Evolutionary conservation across 2,329 filamentous ascomycete genomes (phyloP).

Genomic region (Beauveria brongniartii): DNA sequence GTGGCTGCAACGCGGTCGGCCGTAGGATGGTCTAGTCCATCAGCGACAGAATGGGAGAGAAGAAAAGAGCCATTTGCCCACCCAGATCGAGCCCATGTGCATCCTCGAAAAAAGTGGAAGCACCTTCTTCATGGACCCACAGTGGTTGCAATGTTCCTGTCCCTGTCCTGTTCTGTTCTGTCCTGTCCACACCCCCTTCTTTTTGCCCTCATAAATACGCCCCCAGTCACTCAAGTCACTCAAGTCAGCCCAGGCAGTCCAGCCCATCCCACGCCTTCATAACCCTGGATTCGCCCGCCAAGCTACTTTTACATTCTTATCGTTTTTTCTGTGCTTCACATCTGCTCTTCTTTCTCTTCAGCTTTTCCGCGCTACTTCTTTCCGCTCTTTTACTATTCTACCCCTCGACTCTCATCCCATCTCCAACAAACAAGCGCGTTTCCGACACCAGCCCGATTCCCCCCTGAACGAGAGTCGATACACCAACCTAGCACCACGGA

Average conservation of each 20-base stretch:
- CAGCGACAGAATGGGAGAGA: background rate
- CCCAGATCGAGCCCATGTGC: background rate
- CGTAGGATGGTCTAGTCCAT: too few species aligned
- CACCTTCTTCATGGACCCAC: background rate
- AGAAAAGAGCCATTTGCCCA: background rate
- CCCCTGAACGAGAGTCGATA: too few species aligned
- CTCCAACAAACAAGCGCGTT: background rate
- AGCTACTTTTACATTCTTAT: background rate
- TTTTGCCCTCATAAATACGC: background rate
- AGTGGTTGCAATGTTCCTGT: too few species aligned
- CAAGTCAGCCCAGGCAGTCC: background rate
- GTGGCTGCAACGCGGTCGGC: too few species aligned
- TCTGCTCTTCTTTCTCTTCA: background rate
- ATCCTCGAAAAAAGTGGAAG: background rate
- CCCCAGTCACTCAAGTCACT: background rate
- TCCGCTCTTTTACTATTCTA: background rate
- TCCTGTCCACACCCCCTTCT: background rate
- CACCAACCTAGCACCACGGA: too few species aligned
- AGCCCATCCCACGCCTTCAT: conserved; percentile 3
- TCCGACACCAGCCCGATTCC: background rate
- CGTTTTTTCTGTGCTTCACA: background rate
- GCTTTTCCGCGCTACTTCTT: background rate
- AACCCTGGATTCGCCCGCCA: conserved; percentile 6
- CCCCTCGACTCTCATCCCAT: background rate
- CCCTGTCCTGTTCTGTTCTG: too few species aligned